A percentile compares a stretch with the other conserved stretches of the same genome.
phyloP scores from a whole-genome alignment of 495 filamentous ascomycete species.

The Penicillium cataractarum region DNA sequence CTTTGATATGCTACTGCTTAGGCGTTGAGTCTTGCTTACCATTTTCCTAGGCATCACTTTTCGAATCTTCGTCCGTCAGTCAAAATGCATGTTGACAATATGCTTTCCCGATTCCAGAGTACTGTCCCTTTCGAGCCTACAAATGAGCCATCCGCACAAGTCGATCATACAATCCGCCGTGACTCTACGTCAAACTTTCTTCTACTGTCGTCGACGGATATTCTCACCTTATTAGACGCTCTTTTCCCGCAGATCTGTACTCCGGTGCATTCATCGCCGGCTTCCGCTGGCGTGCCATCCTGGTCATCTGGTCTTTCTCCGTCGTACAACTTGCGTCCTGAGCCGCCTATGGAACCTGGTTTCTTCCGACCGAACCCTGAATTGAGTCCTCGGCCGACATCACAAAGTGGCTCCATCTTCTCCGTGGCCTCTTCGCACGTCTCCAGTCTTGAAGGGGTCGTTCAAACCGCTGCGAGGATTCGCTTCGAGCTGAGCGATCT shows the following conservation, averaged over 20 bases:
- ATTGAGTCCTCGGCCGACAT: slow-evolving; percentile 19
- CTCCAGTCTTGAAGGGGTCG: slow-evolving; percentile 26
- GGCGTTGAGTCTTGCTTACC: background rate
- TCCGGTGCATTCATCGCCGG: slow-evolving; percentile 32
- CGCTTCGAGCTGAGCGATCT: slow-evolving; percentile 49
- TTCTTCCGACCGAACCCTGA: slow-evolving; percentile 33
- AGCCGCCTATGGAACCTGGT: slow-evolving; percentile 30
- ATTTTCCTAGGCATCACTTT: slow-evolving; percentile 39
- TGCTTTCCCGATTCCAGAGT: slow-evolving; percentile 65
- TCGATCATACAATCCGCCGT: slow-evolving; percentile 6
- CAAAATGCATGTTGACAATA: slow-evolving; percentile 74
- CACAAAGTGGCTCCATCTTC: slow-evolving; percentile 31
- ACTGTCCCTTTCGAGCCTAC: slow-evolving; percentile 4
- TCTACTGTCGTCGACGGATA: slow-evolving; percentile 45
- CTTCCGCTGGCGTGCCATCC: slow-evolving; percentile 17
- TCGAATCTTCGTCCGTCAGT: slow-evolving; percentile 57
- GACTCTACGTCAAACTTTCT: slow-evolving; percentile 40
- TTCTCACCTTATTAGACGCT: slow-evolving; percentile 45
- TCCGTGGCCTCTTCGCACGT: slow-evolving; percentile 35
- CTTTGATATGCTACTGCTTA: background rate
- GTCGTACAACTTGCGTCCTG: slow-evolving; percentile 15
- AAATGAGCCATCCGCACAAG: background rate
- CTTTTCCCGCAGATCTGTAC: slow-evolving; percentile 41
- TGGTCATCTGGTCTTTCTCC: slow-evolving; percentile 20
- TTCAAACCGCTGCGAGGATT: slow-evolving; percentile 46